phyloP scores from a whole-genome alignment of 2,329 filamentous ascomycete species.

The Arthrinium puccinioides region DNA sequence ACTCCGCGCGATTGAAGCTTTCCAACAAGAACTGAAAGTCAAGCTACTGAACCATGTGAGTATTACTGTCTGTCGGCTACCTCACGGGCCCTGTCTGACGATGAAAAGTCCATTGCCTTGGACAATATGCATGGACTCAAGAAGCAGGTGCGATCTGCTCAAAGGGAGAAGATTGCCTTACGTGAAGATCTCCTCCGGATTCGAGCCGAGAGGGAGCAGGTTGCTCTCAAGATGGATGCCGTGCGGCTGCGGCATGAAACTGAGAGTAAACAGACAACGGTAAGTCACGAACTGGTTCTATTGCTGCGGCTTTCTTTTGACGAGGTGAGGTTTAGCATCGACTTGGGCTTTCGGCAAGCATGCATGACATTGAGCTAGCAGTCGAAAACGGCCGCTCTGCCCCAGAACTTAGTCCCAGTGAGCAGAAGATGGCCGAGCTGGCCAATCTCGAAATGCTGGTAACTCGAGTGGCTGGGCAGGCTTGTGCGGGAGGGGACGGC shows the following conservation, averaged over 20 bases:
- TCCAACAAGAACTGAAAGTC: conserved; percentile 48
- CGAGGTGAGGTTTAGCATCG: conserved; percentile 27
- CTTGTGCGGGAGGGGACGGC: conserved; percentile 29
- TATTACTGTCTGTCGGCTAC: conserved; percentile 5
- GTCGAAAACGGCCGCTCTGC: conserved; percentile 43
- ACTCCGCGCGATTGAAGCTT: conserved; percentile 48
- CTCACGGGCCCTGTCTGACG: conserved; percentile 4
- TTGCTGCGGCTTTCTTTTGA: not conserved
- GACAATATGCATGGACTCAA: conserved; percentile 51
- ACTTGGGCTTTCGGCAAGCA: conserved; percentile 46
- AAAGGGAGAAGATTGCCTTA: conserved; percentile 48
- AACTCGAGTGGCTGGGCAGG: conserved; percentile 46
- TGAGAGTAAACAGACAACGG: conserved; percentile 43
- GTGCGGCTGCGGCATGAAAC: conserved; percentile 53
- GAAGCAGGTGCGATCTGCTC: conserved; percentile 48
- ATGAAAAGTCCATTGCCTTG: conserved; percentile 45
- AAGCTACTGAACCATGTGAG: conserved; percentile 53
- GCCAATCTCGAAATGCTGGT: conserved; percentile 51
- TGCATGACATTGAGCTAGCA: conserved; percentile 57
- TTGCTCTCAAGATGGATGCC: conserved; percentile 56
- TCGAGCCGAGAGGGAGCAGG: conserved; percentile 52
- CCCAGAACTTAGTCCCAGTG: conserved; percentile 31
- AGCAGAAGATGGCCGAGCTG: conserved; percentile 42
- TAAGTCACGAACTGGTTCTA: too few species aligned
- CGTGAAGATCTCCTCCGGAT: conserved; percentile 55